phyloP scores from a whole-genome alignment of 139 green algal species.

The Volvox reticuliferus region DNA sequence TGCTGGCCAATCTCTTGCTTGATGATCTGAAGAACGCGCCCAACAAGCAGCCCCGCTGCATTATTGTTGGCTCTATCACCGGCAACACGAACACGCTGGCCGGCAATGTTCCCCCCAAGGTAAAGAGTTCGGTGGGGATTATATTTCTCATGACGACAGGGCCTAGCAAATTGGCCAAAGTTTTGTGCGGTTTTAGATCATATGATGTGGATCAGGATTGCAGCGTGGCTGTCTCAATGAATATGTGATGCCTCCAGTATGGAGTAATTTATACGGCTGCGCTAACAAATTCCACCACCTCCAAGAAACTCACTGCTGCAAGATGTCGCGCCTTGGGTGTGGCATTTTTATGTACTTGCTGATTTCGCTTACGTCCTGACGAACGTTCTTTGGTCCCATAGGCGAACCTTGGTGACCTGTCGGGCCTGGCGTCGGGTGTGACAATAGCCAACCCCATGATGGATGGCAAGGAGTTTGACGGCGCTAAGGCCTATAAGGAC shows the following conservation, averaged over 20 bases:
- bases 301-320: too few relatives aligned
- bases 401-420: conserved; percentile 92
- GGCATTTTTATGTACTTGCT: too few relatives aligned
- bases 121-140: background rate
- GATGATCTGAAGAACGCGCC: conserved; percentile 83
- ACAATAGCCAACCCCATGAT: conserved; percentile 80
- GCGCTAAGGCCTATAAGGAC: conserved; percentile 99
- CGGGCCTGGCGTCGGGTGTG: conserved; percentile 71
- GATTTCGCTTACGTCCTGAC: too few relatives aligned
- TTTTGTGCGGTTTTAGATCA: too few relatives aligned
- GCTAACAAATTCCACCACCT: too few relatives aligned
- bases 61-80: conserved; percentile 97
- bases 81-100: conserved; percentile 97
- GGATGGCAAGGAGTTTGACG: conserved; percentile 90
- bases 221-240: too few relatives aligned
- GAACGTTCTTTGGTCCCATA: background rate
- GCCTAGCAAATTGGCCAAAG: background rate
- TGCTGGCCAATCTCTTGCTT: conserved; percentile 89
- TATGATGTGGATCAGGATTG: background rate
- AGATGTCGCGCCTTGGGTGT: too few relatives aligned
- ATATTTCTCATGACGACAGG: too few relatives aligned
- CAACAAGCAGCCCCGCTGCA: conserved; percentile 67
- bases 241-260: background rate
- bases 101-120: conserved; percentile 91
- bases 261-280: background rate